Percentiles rank a stretch among this genome's conserved stretches.
Evolutionary conservation across 345 rosid species (phyloP).

Genomic region (Excoecaria agallocha): DNA sequence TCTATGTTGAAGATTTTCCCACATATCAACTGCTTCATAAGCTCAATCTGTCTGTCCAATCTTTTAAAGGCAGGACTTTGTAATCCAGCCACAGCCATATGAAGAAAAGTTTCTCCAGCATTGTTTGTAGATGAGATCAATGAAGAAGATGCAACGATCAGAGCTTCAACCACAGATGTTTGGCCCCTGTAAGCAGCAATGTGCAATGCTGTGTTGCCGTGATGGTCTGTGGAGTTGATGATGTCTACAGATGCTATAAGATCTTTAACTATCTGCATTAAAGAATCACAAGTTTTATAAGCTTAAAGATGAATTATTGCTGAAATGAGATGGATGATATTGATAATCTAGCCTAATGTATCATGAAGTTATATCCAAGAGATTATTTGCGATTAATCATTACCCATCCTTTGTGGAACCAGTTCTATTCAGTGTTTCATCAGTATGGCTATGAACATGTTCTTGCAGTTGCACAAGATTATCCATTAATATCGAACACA

Average conservation of each 20-base stretch:
- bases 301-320: background rate
- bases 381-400: background rate
- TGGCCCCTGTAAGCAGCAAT: conserved; percentile 75
- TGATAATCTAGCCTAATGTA: background rate
- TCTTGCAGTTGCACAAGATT: too few species aligned
- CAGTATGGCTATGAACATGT: too few species aligned
- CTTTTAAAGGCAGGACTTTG: conserved; percentile 68
- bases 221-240: conserved; percentile 46
- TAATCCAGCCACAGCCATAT: conserved; percentile 72
- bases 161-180: conserved; percentile 51
- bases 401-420: too few species aligned
- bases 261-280: conserved; percentile 59
- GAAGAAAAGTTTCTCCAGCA: conserved; percentile 80
- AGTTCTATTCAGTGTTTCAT: too few species aligned
- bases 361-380: background rate
- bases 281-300: background rate
- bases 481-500: background rate
- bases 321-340: background rate
- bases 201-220: conserved; percentile 78
- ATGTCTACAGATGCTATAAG: conserved; percentile 51
- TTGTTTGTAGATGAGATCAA: conserved; percentile 49
- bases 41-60: conserved; percentile 67
- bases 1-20: conserved; percentile 32
- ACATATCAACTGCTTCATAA: conserved; percentile 53
- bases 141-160: conserved; percentile 51